Percentiles rank a stretch among this genome's conserved stretches.
phyloP scores from a whole-genome alignment of 371 early-diverging fungal species.

The Syncephalastrum monosporum region DNA sequence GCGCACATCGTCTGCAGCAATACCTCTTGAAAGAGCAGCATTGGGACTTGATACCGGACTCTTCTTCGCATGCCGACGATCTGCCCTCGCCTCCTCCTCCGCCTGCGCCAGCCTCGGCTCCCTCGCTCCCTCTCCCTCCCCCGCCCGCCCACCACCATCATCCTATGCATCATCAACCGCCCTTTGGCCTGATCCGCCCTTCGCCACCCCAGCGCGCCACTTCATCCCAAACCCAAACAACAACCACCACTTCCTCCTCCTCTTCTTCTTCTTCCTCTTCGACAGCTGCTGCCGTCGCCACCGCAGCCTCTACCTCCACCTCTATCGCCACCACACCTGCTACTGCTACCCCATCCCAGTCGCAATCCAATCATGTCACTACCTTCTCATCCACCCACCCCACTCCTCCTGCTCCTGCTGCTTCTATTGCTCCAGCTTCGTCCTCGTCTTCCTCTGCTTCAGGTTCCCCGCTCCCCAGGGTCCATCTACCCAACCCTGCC shows the following conservation, averaged over 20 bases:
- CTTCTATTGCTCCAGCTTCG: background rate
- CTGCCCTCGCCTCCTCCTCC: background rate
- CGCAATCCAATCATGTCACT: background rate
- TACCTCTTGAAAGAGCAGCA: conserved; percentile 40
- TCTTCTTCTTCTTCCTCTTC: background rate
- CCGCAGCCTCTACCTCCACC: background rate
- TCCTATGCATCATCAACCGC: background rate
- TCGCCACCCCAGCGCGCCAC: conserved; percentile 14
- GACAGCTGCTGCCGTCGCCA: background rate
- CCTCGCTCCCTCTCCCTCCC: background rate
- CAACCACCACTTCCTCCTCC: background rate
- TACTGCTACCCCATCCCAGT: background rate
- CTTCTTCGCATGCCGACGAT: background rate
- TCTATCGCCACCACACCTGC: background rate
- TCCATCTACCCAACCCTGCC: background rate
- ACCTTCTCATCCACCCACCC: background rate
- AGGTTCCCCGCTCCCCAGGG: background rate
- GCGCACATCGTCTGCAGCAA: conserved; percentile 25
- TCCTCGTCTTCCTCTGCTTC: background rate
- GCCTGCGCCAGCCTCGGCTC: no score
- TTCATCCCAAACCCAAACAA: conserved; percentile 16
- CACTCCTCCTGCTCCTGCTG: conserved; percentile 3
- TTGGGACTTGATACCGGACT: conserved; percentile 32
- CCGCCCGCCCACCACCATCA: background rate
- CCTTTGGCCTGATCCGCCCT: conserved; percentile 14